Conservation (phyloP, 2,329 filamentous ascomycete species). For the Penicillium brevicompactum region DNA sequence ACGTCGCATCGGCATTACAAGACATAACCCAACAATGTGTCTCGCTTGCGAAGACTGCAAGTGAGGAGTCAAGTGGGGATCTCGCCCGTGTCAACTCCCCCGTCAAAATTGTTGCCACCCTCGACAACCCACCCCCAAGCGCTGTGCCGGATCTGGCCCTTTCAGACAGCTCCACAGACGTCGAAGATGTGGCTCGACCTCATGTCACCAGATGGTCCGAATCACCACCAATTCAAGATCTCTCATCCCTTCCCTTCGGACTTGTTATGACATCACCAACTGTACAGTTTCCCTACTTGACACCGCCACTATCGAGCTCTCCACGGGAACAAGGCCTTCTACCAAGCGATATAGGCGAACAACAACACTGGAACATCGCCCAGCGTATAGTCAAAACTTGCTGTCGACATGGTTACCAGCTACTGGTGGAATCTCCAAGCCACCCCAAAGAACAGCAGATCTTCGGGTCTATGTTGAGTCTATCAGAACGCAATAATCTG, state of each 20-base stretch:
- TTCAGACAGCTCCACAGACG: conserved; percentile 1
- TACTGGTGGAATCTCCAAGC: conserved; percentile 17
- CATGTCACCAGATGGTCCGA: not conserved
- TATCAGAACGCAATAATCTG: conserved; percentile 16
- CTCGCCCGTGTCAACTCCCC: not conserved
- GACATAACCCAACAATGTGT: conserved; percentile 27
- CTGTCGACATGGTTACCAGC: conserved; percentile 22
- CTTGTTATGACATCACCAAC: conserved; percentile 14
- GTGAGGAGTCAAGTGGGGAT: conserved; percentile 12
- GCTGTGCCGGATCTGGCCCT: conserved; percentile 1
- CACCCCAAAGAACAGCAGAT: conserved; percentile 12
- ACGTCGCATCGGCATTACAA: conserved; percentile 23
- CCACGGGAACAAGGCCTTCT: not conserved
- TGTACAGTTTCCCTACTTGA: conserved; percentile 1
- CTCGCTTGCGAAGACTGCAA: conserved; percentile 21
- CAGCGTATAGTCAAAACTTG: conserved; percentile 26
- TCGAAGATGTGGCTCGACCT: conserved; percentile 10
- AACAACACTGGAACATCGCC: conserved; percentile 18
- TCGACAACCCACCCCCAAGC: conserved; percentile 2
- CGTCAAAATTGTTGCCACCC: not conserved
- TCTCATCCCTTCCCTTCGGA: conserved; percentile 17
- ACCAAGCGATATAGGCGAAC: conserved; percentile 5
- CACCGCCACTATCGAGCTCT: not conserved
- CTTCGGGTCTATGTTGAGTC: conserved; percentile 14
- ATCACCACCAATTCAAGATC: conserved; percentile 22